A percentile compares a stretch with the other conserved stretches of the same genome.
phyloP scores from a whole-genome alignment of 305 asterid genomes.

The Vinca major region DNA sequence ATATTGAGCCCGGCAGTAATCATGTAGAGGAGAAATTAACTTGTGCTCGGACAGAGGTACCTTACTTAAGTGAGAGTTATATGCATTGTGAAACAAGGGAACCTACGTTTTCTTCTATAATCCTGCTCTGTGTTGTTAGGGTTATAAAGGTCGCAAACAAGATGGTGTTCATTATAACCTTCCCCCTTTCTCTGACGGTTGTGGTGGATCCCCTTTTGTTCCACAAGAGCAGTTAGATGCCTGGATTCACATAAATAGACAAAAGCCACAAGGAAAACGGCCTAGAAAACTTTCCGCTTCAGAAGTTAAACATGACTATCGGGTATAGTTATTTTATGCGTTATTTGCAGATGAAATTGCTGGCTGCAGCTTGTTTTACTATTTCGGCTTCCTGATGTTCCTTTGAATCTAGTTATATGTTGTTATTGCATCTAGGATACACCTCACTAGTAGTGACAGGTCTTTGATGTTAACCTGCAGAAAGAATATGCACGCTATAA shows the following conservation, averaged over 20 bases:
- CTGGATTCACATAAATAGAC: conserved; percentile 50
- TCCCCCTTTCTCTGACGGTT: conserved; percentile 26
- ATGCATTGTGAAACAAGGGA: conserved; percentile 8
- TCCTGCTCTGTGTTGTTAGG: conserved; percentile 30
- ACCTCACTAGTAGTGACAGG: not conserved
- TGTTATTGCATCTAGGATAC: not conserved
- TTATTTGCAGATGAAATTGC: not conserved
- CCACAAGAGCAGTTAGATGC: conserved; percentile 70
- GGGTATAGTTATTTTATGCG: conserved; percentile 29
- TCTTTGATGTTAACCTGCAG: conserved; percentile 29
- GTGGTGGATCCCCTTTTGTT: conserved; percentile 38
- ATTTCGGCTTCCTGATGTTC: not conserved
- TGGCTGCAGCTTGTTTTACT: not conserved
- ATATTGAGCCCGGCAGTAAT: conserved; percentile 20
- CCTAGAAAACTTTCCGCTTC: conserved; percentile 28
- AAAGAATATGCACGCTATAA: conserved; percentile 53
- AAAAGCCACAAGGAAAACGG: conserved; percentile 31
- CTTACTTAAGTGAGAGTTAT: conserved; percentile 7
- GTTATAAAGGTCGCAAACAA: conserved; percentile 45
- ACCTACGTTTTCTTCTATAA: conserved; percentile 13
- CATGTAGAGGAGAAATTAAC: conserved; percentile 26
- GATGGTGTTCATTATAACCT: conserved; percentile 32
- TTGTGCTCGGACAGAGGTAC: conserved; percentile 64
- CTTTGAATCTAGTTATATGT: not conserved
- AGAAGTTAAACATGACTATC: conserved; percentile 37